Evolutionary conservation across 257 asterid genomes (phyloP), one percentile per base, ranked within the genome.

Genomic region (Solanum sejunctum): DNA sequence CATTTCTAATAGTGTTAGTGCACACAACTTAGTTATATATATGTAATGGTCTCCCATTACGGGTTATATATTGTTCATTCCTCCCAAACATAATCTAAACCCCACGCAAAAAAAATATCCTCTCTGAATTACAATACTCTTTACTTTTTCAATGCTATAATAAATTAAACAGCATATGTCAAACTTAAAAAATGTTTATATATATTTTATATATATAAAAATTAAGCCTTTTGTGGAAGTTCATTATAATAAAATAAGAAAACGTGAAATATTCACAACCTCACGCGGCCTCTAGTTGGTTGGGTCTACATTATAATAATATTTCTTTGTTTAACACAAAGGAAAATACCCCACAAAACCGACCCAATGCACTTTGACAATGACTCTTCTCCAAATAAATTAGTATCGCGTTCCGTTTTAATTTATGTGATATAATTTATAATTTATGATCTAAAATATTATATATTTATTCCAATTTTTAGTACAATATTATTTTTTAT

Each of bases 301-400:
- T 67, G 84, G 67, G 88, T 56, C 87, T 84, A 73, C 87, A 71
- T 84, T 57, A 81, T 87, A 85, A 69, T 66, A 83, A n/a, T 43
- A 15, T 28, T 84, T 83, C 18, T 7, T 64, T 18, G 67, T 18
- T 83, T 41, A 10, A 45, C 72, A 71, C 61, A 36, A 63, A 36
- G 58, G 18, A 20, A 54, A 9, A 51, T 87, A 79, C 69, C 88
- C 89, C 83, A 86, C 87, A 56, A 71, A 66, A 86, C 90, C 91
- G 92, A 86, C 90, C 79, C 86, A 90, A 81, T 90, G 85, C 70
- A 88, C 79, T 81, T 82, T 83, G 89, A 90, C 83, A 45, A 73
- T 36, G 90, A 89, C 92, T 41, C 83, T 54, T 85, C 92, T 87
- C 89, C 91, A 84, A 90, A 86, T 85, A 83, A 36, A 36, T 4